phyloP scores from a whole-genome alignment of 2,329 filamentous ascomycete genomes.

The Pseudocercospora vitis region DNA sequence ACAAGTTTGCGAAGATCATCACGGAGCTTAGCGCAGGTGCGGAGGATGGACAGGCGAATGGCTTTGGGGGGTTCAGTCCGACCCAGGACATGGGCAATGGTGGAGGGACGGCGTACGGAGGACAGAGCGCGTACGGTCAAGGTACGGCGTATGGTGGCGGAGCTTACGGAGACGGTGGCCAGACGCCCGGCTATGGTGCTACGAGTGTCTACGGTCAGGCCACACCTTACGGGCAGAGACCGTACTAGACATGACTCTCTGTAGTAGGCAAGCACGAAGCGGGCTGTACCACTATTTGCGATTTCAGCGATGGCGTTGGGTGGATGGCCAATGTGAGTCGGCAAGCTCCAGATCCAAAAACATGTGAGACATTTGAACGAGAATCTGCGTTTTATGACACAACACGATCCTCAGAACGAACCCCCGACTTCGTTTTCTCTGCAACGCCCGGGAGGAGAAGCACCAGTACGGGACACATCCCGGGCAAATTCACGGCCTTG shows the following conservation, averaged over 20 bases:
- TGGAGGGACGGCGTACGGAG: slow-evolving; percentile 69
- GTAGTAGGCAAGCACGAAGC: background rate
- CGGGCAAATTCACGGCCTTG: no score
- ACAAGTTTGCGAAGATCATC: slow-evolving; percentile 82
- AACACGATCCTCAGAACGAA: no score
- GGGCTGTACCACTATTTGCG: slow-evolving; percentile 2
- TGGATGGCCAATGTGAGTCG: background rate
- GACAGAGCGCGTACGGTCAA: slow-evolving; percentile 65
- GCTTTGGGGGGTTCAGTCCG: slow-evolving; percentile 55
- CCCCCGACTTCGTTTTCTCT: no score
- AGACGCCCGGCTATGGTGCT: slow-evolving; percentile 62
- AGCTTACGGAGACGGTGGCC: slow-evolving; percentile 43
- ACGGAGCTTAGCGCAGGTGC: slow-evolving; percentile 60
- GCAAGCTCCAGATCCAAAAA: slow-evolving; percentile 2
- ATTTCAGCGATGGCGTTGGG: slow-evolving; percentile 9
- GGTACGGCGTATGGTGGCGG: slow-evolving; percentile 59
- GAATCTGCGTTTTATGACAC: background rate
- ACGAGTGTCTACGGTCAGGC: slow-evolving; percentile 61
- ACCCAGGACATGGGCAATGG: slow-evolving; percentile 55
- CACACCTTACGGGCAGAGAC: slow-evolving; percentile 29
- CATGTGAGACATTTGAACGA: background rate
- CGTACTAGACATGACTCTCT: slow-evolving; percentile 7
- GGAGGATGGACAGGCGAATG: slow-evolving; percentile 54
- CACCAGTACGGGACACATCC: no score
- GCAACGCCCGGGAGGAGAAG: no score